Conservation (phyloP, 2,329 filamentous ascomycete species). For the Alternaria longipes region DNA sequence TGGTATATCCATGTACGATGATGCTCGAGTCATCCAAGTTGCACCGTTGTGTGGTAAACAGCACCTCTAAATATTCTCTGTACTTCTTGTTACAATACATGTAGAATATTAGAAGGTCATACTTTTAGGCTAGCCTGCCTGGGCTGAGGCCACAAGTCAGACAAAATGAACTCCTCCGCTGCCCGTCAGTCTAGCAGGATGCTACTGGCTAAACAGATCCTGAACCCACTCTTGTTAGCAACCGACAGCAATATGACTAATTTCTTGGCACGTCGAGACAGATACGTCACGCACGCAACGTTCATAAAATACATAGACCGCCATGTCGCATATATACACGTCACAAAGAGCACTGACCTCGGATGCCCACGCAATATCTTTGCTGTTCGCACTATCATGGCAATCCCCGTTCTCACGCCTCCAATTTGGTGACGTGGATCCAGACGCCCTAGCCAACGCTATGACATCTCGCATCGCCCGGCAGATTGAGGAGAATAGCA, state of each 20-base stretch:
- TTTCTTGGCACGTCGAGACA: background rate
- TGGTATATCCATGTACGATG: background rate
- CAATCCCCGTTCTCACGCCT: constrained; percentile 37
- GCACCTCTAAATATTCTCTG: too few relatives aligned
- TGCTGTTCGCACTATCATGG: constrained; percentile 39
- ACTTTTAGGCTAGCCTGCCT: too few relatives aligned
- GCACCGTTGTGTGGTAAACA: too few relatives aligned
- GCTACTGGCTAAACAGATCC: background rate
- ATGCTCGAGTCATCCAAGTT: too few relatives aligned
- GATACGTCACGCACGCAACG: background rate
- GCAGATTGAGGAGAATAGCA: constrained; percentile 22
- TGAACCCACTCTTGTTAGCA: background rate
- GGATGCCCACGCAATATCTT: constrained; percentile 28
- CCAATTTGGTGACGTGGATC: constrained; percentile 38
- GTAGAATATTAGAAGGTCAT: too few relatives aligned
- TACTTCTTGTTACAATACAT: too few relatives aligned
- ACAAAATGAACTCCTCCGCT: background rate
- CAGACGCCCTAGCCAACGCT: constrained; percentile 17
- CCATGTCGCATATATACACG: background rate
- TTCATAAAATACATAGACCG: background rate
- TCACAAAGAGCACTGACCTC: background rate
- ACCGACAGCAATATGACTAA: background rate
- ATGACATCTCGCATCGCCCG: constrained; percentile 36
- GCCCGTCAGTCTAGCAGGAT: background rate
- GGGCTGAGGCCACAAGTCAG: too few relatives aligned